phyloP scores from a whole-genome alignment of 352 stramenopile genomes.

The Discostella stelligera region DNA sequence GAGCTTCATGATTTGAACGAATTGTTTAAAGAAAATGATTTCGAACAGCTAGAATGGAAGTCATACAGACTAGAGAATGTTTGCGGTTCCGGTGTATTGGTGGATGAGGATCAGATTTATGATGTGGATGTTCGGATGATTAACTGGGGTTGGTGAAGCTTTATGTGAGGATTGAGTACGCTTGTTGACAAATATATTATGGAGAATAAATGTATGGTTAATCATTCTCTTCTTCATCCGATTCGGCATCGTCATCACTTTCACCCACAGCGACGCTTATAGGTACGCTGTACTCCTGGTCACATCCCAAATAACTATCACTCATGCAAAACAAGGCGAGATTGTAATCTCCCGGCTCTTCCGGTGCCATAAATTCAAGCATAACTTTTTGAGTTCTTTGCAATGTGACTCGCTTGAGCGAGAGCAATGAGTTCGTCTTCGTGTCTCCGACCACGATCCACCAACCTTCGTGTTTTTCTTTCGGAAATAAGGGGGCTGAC shows the following conservation, averaged over 20 bases:
- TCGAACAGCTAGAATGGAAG: constrained; percentile 47
- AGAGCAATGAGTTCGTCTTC: constrained; percentile 92
- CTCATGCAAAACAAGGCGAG: constrained; percentile 98
- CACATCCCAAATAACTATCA: constrained; percentile 97
- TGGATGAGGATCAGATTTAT: constrained; percentile 78
- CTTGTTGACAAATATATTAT: too few species aligned
- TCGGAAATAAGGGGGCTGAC: constrained; percentile 82
- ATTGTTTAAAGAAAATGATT: constrained; percentile 28
- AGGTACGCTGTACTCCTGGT: constrained; percentile 95
- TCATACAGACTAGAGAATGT: constrained; percentile 52
- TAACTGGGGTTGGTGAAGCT: constrained; percentile 49
- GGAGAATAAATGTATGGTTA: constrained; percentile 9
- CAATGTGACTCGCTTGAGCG: constrained; percentile 96
- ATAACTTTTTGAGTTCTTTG: constrained; percentile 85
- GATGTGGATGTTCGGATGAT: constrained; percentile 63
- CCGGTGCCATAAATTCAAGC: constrained; percentile 94
- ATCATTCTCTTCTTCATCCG: constrained; percentile 45
- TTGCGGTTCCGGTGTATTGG: constrained; percentile 62
- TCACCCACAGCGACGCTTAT: constrained; percentile 81
- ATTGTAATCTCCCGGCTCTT: constrained; percentile 90
- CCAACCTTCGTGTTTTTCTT: constrained; percentile 95
- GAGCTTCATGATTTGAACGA: constrained; percentile 37
- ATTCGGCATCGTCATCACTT: constrained; percentile 73
- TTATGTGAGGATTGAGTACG: not conserved
- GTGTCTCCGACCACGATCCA: constrained; percentile 97